A percentile compares a stretch with the other conserved stretches of the same genome.
Conservation (phyloP, 352 stramenopile genomes). For the Phytophthora sojae region DNA sequence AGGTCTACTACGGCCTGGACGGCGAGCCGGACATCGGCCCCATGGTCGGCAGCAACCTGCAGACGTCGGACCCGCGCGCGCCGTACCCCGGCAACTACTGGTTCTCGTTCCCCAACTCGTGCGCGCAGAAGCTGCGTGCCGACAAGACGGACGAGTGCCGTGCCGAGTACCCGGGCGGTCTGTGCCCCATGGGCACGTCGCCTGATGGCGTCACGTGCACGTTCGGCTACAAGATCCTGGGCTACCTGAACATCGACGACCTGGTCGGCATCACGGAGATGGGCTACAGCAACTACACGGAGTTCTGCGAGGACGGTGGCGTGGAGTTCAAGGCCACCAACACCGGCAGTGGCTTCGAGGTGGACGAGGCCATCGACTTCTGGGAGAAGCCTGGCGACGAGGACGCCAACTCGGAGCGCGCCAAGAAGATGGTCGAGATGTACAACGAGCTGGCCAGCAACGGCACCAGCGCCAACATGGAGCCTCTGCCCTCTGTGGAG, state of each 20-base stretch:
- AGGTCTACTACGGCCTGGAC: conserved; percentile 60
- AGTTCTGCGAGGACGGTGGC: conserved; percentile 54
- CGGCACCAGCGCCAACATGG: conserved; percentile 46
- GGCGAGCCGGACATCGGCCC: conserved; percentile 52
- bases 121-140: conserved; percentile 47
- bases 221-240: conserved; percentile 60
- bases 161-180: conserved; percentile 41
- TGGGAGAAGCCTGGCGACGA: conserved; percentile 59
- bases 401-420: conserved; percentile 52
- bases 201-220: conserved; percentile 57
- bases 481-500: conserved; percentile 41
- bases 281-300: conserved; percentile 41
- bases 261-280: conserved; percentile 62
- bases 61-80: conserved; percentile 55
- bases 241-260: conserved; percentile 60
- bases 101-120: conserved; percentile 85
- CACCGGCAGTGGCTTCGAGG: conserved; percentile 39
- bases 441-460: conserved; percentile 57
- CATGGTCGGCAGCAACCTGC: conserved; percentile 52
- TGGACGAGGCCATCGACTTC: conserved; percentile 55
- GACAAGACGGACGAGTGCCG: conserved; percentile 59
- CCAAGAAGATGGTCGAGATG: conserved; percentile 48
- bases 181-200: conserved; percentile 46
- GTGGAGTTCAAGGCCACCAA: conserved; percentile 56
- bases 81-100: conserved; percentile 83